These are phyloP conservation scores for Gryganskiella cystojenkinii DNA, from an alignment of 192 early-diverging fungal species.

Conservation along the genomic window DNA sequence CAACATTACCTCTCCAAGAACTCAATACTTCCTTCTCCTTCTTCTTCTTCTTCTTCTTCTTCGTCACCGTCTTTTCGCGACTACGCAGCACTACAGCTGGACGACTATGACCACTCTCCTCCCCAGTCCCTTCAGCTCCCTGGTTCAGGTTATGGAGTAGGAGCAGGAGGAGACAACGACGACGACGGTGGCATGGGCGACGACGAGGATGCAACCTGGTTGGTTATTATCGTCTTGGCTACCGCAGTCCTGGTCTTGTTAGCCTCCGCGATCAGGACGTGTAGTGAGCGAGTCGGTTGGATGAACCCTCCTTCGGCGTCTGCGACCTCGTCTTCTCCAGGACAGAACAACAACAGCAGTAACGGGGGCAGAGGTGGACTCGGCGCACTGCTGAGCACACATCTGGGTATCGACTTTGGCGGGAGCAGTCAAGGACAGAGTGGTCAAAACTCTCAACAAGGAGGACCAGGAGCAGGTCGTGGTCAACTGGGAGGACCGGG, in stretches of 20 bases:
- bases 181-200: slow-evolving; percentile 7
- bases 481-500: too few relatives aligned
- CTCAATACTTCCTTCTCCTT: slow-evolving; percentile 6
- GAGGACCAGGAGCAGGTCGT: too few relatives aligned
- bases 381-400: too few relatives aligned
- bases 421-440: too few relatives aligned
- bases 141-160: too few relatives aligned
- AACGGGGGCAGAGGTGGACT: neutral
- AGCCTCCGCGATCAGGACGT: slow-evolving; percentile 11
- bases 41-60: too few relatives aligned
- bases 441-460: too few relatives aligned
- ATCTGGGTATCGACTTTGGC: too few relatives aligned
- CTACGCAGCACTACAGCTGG: too few relatives aligned
- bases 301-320: slow-evolving; percentile 13
- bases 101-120: too few relatives aligned
- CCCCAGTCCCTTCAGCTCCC: neutral
- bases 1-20: slow-evolving; percentile 5
- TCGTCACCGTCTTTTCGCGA: too few relatives aligned
- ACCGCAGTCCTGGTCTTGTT: slow-evolving; percentile 14
- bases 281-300: slow-evolving; percentile 21
- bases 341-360: neutral
- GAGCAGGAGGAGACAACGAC: too few relatives aligned
- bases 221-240: slow-evolving; percentile 19
- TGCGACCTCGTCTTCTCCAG: neutral
- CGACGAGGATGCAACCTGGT: slow-evolving; percentile 32